phyloP scores from a whole-genome alignment of 495 filamentous ascomycete species.

The Aspergillus asperescens region DNA sequence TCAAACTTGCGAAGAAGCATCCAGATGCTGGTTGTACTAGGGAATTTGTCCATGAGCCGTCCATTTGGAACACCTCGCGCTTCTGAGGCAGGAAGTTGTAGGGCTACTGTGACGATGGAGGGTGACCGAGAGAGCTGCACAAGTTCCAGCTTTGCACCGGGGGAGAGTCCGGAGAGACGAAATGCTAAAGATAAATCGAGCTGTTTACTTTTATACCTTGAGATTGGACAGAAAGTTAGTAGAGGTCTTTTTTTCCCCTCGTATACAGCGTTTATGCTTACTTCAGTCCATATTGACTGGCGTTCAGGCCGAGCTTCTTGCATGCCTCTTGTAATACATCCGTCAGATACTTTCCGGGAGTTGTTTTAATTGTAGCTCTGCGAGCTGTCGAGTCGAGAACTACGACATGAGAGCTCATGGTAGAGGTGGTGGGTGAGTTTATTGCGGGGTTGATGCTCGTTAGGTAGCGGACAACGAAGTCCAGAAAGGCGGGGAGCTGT shows the following conservation, averaged over 20 bases:
- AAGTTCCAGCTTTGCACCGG: slow-evolving; percentile 89
- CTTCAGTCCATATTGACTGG: slow-evolving; percentile 79
- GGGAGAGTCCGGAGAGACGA: slow-evolving; percentile 77
- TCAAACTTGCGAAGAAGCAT: slow-evolving; percentile 84
- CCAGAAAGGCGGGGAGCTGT: background rate
- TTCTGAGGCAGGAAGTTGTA: slow-evolving; percentile 71
- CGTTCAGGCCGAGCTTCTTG: slow-evolving; percentile 62
- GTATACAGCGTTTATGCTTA: slow-evolving; percentile 32
- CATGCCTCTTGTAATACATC: slow-evolving; percentile 87
- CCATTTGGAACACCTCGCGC: slow-evolving; percentile 48
- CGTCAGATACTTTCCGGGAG: slow-evolving; percentile 68
- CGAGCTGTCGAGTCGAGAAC: slow-evolving; percentile 74
- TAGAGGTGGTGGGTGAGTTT: slow-evolving; percentile 18
- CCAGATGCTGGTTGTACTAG: slow-evolving; percentile 83
- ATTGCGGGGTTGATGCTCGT: slow-evolving; percentile 23
- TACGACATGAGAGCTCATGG: slow-evolving; percentile 84
- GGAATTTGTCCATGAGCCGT: slow-evolving; percentile 74
- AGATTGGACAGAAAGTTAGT: slow-evolving; percentile 11
- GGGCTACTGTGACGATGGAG: slow-evolving; percentile 74
- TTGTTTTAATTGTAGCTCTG: slow-evolving; percentile 74
- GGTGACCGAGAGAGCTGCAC: slow-evolving; percentile 78
- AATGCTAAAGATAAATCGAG: slow-evolving; percentile 79
- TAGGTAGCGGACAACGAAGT: background rate
- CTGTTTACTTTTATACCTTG: slow-evolving; percentile 73
- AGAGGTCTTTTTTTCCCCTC: background rate